Base-by-base conservation (phyloP, 257 asterid genomes). In the Plectranthus barbatus region DNA sequence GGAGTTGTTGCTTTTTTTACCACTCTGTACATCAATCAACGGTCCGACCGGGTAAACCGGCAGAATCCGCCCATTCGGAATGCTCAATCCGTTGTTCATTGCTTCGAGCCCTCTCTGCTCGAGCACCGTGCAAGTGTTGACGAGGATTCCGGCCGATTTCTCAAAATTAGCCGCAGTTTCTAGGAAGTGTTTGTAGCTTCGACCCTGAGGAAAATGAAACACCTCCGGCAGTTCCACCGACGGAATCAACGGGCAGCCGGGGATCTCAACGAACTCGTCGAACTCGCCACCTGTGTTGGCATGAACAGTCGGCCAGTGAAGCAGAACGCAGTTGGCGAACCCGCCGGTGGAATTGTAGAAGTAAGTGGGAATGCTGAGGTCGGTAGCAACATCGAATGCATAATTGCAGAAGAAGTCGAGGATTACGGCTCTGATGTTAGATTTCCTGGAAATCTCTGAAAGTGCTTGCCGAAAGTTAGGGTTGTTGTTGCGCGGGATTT, bases 21-120 rank as follows among this genome's bases (percentile, higher is more conserved):
- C 6, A 10, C 3, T 47, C 2, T 54, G 49, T 9, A 9, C 23
- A 0, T 58, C 40, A 8, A 63, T 15, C 5, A 63, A n/a, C 13
- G 90, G 90, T 0, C 87, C 88, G 1, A 86, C 1, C 10, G 76
- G 52, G 66, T 66, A 81, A 31, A 79, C 39, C 12, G 88, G 80
- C 6, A 88, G 90, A 1, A 86, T 67, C 3, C 67, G 68, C 1
- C 26, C 72, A 9, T 31, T 46, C 1, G 84, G 86, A n/a, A 56
- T 31, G 60, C 80, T 80, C 45, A 69, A 6, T 1, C 80, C 82
- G 36, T 70, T 72, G 37, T 56, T 73, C 26, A 75, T 64, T 23
- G 79, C 79, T 48, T 68, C 74, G 1, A 79, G 36, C 1, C 66
- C 21, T 33, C 61, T 15, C 10, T 14, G 0, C 61, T 55, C 61